Base-by-base conservation (phyloP, 1,284 basidiomycete species). In the Cryptococcus neoformans region DNA sequence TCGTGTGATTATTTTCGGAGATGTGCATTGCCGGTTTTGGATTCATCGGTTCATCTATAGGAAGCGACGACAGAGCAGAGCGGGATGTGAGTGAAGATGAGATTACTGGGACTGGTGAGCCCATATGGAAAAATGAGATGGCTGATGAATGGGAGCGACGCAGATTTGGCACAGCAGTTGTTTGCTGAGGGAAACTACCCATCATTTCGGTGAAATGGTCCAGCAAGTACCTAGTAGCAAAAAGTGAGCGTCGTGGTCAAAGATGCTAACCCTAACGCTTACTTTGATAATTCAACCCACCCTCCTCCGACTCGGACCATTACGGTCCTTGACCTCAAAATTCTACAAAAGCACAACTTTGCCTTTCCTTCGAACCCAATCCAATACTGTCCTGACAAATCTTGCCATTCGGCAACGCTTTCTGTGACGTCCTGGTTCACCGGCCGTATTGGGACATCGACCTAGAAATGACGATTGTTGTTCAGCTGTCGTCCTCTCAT, bases 231-330 rank as follows among this genome's bases (percentile, higher is more conserved):
- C 91, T 92, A 56, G n/a, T 1, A 17, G 21, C 3, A 48, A 16
- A n/a, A 35, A 51, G 46, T 46, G 16, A 44, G 9, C 37, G 17
- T 17, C 42, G 8, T 14, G 39, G 63, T 58, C 55, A 51, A 39
- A 42, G 44, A 44, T 28, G 51, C 49, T n/a, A 16, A 11, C 51
- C 38, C 41, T 40, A 44, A 38, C 45, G 81, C 86, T 57, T 73
- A 92, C 90, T 85, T 91, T 10, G 89, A 90, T 56, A 95, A 77
- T 74, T 94, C 92, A 54, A 85, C 80, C 92, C 92, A 95, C n/a
- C 92, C 92, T 47, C 92, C 92, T 36, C 92, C 92, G 14, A 94
- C 90, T 59, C 92, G 85, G 44, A 96, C 91, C 92, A 96, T 95
- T 60, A 95, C 92, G 0, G 89, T 93, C 64, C 90, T 87, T 3